Base-by-base conservation (phyloP, 2,329 filamentous ascomycete species). In the Aureobasidium sp. region DNA sequence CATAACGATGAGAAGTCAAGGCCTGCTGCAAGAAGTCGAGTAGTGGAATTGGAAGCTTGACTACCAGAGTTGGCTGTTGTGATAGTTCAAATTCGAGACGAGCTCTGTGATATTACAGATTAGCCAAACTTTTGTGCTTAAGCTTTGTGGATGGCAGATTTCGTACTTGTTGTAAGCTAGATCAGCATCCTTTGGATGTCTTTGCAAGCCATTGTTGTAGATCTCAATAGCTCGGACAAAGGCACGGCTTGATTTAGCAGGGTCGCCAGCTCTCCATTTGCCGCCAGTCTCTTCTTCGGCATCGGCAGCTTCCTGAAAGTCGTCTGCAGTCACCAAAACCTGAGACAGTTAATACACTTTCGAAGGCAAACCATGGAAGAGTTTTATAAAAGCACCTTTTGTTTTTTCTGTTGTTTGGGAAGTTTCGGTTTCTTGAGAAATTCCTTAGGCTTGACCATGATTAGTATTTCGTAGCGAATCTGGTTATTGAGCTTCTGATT, bases 181-280 rank as follows among this genome's bases (percentile, higher is more conserved):
- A 73, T 90, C 88, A 73, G 90, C 87, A 23, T 80, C 85, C 10
- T 71, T 69, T 1, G 87, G 85, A 69, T 84, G 85, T 64, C 78
- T 83, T 53, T 76, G 75, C 36, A 90, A 70, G 13, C 85, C 88
- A 59, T 83, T 80, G 65, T 85, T 81, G 69, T 90, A 91, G 48
- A 80, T 79, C 57, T 87, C 81, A 58, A 89, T 81, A 13, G 88
- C 87, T 64, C 86, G 78, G 66, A 84, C 79, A 69, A 84, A 85
- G 67, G 84, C 84, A 51, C 84, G 77, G 65, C 80, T 78, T 5
- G 83, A 82, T 68, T 90, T 90, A 53, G 79, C 82, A 23, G 85
- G 81, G 71, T 91, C 87, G 26, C 87, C 88, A 41, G 82, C 86
- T 55, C 87, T 80, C 84, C 87, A 89, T 80, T 91, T 91, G 65